Conservation (phyloP, 108 stramenopile species). For the Cyclostephanos tholiformis region DNA sequence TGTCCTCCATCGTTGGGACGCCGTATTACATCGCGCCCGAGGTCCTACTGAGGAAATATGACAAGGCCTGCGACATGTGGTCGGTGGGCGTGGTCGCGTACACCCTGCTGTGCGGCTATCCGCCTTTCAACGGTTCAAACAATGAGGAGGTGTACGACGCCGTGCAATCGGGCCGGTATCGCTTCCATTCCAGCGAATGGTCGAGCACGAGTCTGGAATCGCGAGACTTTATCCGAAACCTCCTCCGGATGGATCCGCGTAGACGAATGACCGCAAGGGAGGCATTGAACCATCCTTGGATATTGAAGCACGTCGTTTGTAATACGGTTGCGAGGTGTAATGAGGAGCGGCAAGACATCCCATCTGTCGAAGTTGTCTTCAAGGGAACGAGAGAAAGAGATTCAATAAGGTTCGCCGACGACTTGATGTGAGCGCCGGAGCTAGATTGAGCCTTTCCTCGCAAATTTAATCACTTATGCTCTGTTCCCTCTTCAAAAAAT, state of each 20-base stretch:
- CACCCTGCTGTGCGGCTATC: conserved; percentile 78
- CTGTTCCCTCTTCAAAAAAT: too few relatives aligned
- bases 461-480: too few relatives aligned
- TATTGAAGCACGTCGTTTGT: conserved; percentile 11
- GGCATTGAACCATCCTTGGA: conserved; percentile 58
- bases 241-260: conserved; percentile 49
- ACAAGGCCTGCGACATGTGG: conserved; percentile 72
- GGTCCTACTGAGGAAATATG: conserved; percentile 58
- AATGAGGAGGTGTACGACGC: conserved; percentile 42
- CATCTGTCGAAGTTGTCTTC: conserved; percentile 24
- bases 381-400: background rate
- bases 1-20: conserved; percentile 59
- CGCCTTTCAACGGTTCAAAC: conserved; percentile 49
- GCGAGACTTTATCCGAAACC: conserved; percentile 48
- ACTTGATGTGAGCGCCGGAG: too few relatives aligned
- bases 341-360: background rate
- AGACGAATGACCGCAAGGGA: conserved; percentile 43
- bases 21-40: conserved; percentile 64
- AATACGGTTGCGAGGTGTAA: background rate
- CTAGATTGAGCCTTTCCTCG: too few relatives aligned
- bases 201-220: conserved; percentile 46
- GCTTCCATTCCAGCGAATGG: conserved; percentile 54
- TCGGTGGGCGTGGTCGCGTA: conserved; percentile 75
- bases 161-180: conserved; percentile 14
- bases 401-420: background rate